Percentiles rank a stretch among this genome's conserved stretches.
These are phyloP conservation scores for Trichoderma aggressivum DNA, from an alignment of 2,329 filamentous ascomycete genomes.

Conservation along the genomic window DNA sequence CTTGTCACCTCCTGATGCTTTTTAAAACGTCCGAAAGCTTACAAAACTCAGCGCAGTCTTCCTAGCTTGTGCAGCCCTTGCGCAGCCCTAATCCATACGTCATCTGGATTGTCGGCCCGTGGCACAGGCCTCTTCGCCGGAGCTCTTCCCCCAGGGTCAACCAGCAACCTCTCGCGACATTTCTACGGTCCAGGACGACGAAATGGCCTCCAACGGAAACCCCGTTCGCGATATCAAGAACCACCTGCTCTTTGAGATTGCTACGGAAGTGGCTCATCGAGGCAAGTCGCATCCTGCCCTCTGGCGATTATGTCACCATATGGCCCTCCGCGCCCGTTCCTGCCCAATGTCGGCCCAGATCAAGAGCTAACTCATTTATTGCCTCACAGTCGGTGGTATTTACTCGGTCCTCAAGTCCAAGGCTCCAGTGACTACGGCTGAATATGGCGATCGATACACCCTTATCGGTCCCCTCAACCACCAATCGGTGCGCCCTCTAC, in stretches of 20 bases:
- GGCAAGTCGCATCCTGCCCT: slow-evolving; percentile 50
- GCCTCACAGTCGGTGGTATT: slow-evolving; percentile 80
- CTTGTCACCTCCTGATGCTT: background rate
- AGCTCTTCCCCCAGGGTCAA: background rate
- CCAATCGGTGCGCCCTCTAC: slow-evolving; percentile 63
- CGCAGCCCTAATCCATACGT: slow-evolving; percentile 14
- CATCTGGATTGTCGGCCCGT: slow-evolving; percentile 9
- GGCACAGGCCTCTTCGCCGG: slow-evolving; percentile 3
- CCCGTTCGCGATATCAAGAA: slow-evolving; percentile 76
- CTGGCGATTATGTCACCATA: background rate
- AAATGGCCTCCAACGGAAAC: slow-evolving; percentile 47
- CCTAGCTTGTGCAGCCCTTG: slow-evolving; percentile 2
- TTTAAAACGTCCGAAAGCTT: background rate
- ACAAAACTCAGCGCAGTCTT: background rate
- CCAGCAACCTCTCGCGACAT: background rate
- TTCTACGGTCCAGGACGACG: slow-evolving; percentile 24
- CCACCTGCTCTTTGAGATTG: slow-evolving; percentile 93
- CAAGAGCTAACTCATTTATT: slow-evolving; percentile 6
- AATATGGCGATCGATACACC: slow-evolving; percentile 97
- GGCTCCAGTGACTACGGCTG: slow-evolving; percentile 92
- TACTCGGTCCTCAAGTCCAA: slow-evolving; percentile 99
- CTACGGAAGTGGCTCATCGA: slow-evolving; percentile 95
- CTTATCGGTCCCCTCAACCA: slow-evolving; percentile 92
- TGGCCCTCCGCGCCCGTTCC: background rate
- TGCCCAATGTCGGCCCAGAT: background rate